Base-by-base conservation (phyloP, 495 filamentous ascomycete species). In the Astrothelium macrocarpum region DNA sequence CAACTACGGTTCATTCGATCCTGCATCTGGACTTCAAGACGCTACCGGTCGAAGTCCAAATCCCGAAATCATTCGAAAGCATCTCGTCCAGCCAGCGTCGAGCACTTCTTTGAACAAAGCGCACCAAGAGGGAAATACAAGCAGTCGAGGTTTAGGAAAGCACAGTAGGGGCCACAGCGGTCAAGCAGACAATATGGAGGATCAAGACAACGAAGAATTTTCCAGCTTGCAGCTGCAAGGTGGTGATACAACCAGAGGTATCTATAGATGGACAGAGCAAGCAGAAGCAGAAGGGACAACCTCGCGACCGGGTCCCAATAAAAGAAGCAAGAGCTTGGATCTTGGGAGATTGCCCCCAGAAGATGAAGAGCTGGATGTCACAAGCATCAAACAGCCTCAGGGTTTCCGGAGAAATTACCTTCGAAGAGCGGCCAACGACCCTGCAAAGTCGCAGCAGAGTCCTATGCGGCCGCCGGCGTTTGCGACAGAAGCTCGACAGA, bases 211-310 rank as follows among this genome's bases (percentile, higher is more conserved):
- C 32, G 67, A 71, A 59, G 64, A 53, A 32, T 80, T 85, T 64
- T 86, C 83, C 16, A 86, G 85, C 0, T 72, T 88, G 59, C 81
- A 72, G 59, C 77, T 89, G 1, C 85, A 85, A 67, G 86, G 85
- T 20, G 86, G 86, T 36, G 86, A 89, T 68, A 82, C 88, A 25
- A 85, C 87, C 71, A 80, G 85, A 26, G 84, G 85, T 66, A 78
- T 88, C n/a, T 89, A 87, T 77, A 82, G 81, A 65, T 56, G 49
- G 78, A 84, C 34, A 77, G 81, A 14, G 77, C 80, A n/a, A 64
- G 63, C 49, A 56, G 49, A 56, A 29, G 49, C 49, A 11, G 49
- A 67, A 59, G 64, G 43, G 70, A 68, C 65, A 78, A 63, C 64
- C 68, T 18, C 56, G 78, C 53, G 75, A 70, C 20, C 76, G 73